Conservation (phyloP, 352 stramenopile species). For the Elongisporangium undulatum region DNA sequence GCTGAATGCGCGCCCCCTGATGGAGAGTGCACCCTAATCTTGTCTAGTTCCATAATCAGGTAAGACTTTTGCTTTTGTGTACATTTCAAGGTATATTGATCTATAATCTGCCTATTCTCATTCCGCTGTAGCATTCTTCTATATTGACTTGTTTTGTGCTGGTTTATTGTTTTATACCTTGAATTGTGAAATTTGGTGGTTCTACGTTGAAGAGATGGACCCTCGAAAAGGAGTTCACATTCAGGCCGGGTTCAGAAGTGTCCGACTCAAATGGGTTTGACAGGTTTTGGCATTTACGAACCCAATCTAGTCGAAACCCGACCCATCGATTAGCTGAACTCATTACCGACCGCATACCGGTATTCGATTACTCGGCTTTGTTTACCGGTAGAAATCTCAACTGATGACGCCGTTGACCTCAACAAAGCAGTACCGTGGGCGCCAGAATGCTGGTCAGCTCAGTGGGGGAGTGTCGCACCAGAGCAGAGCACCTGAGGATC, state of each 20-base stretch:
- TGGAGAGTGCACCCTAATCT: neutral
- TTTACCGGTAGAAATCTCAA: neutral
- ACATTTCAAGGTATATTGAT: neutral
- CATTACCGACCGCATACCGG: neutral
- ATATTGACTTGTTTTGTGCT: neutral
- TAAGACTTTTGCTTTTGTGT: neutral
- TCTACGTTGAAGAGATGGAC: slow-evolving; percentile 1
- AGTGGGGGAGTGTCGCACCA: neutral
- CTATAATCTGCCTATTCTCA: neutral
- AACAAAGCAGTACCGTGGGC: no score
- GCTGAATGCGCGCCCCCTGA: neutral
- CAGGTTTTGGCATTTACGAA: neutral
- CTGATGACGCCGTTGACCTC: neutral
- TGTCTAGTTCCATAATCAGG: neutral
- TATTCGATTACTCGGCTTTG: neutral
- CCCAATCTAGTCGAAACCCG: neutral
- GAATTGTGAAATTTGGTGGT: slow-evolving; percentile 7
- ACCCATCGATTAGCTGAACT: slow-evolving; percentile 1
- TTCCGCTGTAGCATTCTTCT: neutral
- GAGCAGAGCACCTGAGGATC: neutral
- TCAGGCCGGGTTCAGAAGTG: slow-evolving; percentile 10
- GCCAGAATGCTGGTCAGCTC: neutral
- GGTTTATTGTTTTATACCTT: slow-evolving; percentile 4
- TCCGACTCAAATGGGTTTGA: neutral
- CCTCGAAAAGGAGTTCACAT: slow-evolving; percentile 15